Percentiles rank a stretch among this genome's conserved stretches.
These are phyloP conservation scores for Dillenia turbinata DNA, from an alignment of 164 flowering plant genomes.

Conservation along the genomic window DNA sequence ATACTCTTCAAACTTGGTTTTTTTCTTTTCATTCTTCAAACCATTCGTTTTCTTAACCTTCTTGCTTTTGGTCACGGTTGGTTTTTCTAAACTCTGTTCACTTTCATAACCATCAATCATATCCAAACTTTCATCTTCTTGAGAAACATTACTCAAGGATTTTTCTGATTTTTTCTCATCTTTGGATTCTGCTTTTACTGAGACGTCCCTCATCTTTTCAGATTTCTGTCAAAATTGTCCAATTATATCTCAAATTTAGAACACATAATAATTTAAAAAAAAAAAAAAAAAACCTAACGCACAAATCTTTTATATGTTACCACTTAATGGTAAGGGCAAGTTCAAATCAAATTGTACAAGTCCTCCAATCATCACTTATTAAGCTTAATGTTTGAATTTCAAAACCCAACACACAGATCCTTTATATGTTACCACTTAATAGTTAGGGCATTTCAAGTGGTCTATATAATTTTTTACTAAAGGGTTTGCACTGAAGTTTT, in stretches of 20 bases:
- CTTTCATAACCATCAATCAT: slow-evolving; percentile 1
- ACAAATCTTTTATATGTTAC: background rate
- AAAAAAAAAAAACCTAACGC: background rate
- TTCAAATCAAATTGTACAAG: no score
- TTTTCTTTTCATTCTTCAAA: slow-evolving; percentile 25
- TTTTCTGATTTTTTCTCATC: slow-evolving; percentile 3
- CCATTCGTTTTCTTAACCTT: slow-evolving; percentile 19
- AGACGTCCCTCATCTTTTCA: slow-evolving; percentile 14
- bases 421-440: background rate
- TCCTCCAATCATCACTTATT: no score
- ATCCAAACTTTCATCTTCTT: slow-evolving; percentile 1
- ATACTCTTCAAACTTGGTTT: slow-evolving; percentile 67
- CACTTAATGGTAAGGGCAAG: background rate
- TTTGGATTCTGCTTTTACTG: slow-evolving; percentile 2
- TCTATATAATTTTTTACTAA: no score
- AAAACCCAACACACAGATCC: no score
- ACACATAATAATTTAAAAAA: background rate
- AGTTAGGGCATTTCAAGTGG: background rate
- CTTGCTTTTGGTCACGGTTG: slow-evolving; percentile 8
- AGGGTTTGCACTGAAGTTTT: no score
- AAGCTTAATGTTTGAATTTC: no score
- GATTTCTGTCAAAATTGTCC: slow-evolving; percentile 20
- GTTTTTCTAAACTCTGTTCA: slow-evolving; percentile 4
- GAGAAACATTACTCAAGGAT: background rate
- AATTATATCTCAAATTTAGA: background rate